Evolutionary conservation across 73 alveolate species (phyloP), one percentile per base, ranked within the genome.

Genomic region (Diophrys sp.): DNA sequence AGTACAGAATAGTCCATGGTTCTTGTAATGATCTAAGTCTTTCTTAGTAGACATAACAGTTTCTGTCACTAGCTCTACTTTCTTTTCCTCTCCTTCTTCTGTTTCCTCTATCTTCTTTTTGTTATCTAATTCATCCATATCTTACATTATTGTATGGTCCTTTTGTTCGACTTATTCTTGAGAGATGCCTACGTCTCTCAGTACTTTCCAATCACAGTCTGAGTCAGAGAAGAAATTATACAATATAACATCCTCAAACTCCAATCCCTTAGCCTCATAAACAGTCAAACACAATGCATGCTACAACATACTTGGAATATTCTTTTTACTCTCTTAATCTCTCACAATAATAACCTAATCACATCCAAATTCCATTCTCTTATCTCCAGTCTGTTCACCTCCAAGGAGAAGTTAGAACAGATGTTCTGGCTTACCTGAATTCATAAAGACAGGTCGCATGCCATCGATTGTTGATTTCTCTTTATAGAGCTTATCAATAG

Each of bases 201-300:
- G 71, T 2, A 89, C 74, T 55, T 85, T 90, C 92, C 93, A 92
- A 54, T 84, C 77, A 14, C 82, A 32, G 31, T 74, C 69, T 0
- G 95, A 87, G 74, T 82, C 89, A n/a, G 76, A 66, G 82, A 92
- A 92, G 92, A 92, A 92, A 81, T 89, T 89, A 55, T 70, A 89
- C 31, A 94, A 80, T 5, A 94, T 92, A 24, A 94, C 98, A 87
- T 94, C 98, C 54, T 92, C 97, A 77, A 92, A 94, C 77, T 94
- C 98, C 1, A 94, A 90, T n/a, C 98, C 98, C 83, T 94, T 94
- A 8, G 97, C 93, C 73, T 94, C 98, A 67, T 83, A 94, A n/a
- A 94, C 94, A 0, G 98, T 91, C 24, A 94, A 78, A 29, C 93
- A 83, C 5, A 94, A 86, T 31, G 96, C 96, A 67, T 91, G 95